Evolutionary conservation across 2,329 filamentous ascomycete genomes (phyloP), one percentile per base, ranked within the genome.

Genomic region (Alternaria panax): DNA sequence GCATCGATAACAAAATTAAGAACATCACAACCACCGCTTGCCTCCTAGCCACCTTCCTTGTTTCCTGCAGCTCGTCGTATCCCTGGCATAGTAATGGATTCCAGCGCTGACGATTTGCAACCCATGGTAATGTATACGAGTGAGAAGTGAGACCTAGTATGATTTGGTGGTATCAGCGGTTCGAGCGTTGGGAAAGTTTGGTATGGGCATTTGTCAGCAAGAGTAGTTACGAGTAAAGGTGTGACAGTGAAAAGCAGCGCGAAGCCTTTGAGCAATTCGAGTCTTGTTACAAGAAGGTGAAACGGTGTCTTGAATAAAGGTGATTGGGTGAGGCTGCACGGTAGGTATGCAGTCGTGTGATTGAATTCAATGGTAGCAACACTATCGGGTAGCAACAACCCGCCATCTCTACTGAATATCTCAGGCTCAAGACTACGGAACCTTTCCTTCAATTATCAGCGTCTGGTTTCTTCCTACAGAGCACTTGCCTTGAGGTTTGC

Each of bases 261-360:
- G 36, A 6, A 40, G 18, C 36, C 32, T 36, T 8, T 3, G 7
- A 43, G 14, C 24, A 7, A 42, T 42, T 7, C 27, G 24, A 5
- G 16, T 2, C 12, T 22, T 22, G 18, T 7, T 2, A 36, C 32
- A 18, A 2, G 9, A 18, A 40, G 6, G n/a, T 40, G 36, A 22
- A 22, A 8, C n/a, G 18, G 9, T 40, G 16, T 20, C 7, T 45
- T 28, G 2, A 2, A 27, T 18, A n/a, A 3, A n/a, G 5, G 7
- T 16, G n/a, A 4, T 5, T 28, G 8, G 0, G 0, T 4, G 22
- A 20, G 4, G 16, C 41, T 9, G 0, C 12, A 3, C 2, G 16
- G 2, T 34, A 16, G 32, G 12, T 16, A 34, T 34, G 14, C 16
- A 4, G 32, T 34, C 4, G 9, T 30, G 14, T 12, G 16, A 16